phyloP scores from a whole-genome alignment of 768 basidiomycete species.

The Crassisporium funariophilum region DNA sequence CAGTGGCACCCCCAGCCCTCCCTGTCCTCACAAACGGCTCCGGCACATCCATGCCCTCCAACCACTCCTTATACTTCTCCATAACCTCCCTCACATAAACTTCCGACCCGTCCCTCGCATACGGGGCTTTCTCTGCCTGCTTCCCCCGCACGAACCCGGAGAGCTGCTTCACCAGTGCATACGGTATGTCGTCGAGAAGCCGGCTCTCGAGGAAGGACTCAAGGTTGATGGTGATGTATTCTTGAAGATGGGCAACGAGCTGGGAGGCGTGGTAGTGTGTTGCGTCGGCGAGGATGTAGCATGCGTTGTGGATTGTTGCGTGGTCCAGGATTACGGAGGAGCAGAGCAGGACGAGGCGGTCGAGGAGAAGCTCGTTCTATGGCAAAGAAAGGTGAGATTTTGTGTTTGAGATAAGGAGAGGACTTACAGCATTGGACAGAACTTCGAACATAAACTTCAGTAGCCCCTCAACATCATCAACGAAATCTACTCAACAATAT shows the following conservation, averaged over 20 bases:
- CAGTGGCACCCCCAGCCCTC: background rate
- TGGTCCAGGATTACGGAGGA: constrained; percentile 71
- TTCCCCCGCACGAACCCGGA: constrained; percentile 53
- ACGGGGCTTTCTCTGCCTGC: constrained; percentile 69
- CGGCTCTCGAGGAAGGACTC: constrained; percentile 83
- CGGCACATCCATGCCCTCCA: constrained; percentile 70
- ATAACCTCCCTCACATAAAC: constrained; percentile 55
- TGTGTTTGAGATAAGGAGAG: background rate
- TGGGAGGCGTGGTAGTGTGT: constrained; percentile 71
- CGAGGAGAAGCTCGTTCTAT: constrained; percentile 91
- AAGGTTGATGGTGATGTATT: constrained; percentile 80
- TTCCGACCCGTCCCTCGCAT: constrained; percentile 63
- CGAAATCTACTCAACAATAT: constrained; percentile 50
- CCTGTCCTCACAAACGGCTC: constrained; percentile 44
- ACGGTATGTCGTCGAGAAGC: constrained; percentile 76
- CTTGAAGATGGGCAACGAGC: constrained; percentile 71
- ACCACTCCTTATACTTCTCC: constrained; percentile 69
- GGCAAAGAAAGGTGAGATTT: background rate
- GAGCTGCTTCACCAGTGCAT: constrained; percentile 67
- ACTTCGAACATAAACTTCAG: constrained; percentile 88
- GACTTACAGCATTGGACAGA: constrained; percentile 79
- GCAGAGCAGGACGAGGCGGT: constrained; percentile 81
- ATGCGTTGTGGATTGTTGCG: constrained; percentile 74
- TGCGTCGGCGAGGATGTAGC: constrained; percentile 80
- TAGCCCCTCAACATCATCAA: constrained; percentile 67